Evolutionary conservation across 768 basidiomycete genomes (phyloP), one percentile per base, ranked within the genome.

Genomic region (Phylloporus rhodoxanthus): DNA sequence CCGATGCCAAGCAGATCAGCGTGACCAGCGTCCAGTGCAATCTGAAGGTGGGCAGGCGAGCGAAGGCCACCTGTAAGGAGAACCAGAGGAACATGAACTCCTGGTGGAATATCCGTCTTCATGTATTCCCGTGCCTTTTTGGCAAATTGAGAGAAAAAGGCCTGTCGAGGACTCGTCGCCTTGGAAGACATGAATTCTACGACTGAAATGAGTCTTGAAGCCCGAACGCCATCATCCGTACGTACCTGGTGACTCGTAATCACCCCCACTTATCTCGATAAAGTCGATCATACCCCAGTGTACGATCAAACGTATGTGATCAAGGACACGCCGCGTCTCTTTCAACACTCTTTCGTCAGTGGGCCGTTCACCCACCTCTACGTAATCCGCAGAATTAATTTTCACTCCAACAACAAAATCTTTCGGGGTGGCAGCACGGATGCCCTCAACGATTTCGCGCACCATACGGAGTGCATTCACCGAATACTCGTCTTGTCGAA

Each of bases 201-300:
- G 5, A 46, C 1, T 0, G 17, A 36, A n/a, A 43, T 53, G 20
- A 51, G 50, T 10, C 21, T 23, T 10, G 20, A 4, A 25, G 8
- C 13, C 5, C 21, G 11, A 44, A 15, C 6, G 30, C 39, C 2
- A 17, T 34, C 25, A 5, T 13, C 23, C 2, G 0, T 10, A 57
- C 73, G 15, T 57, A 85, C 90, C 79, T 57, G 87, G 85, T 15
- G 75, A 78, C 59, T 91, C 87, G 56, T 94, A 95, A 61, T 85
- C 83, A 0, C 91, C 91, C 2, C 91, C 91, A 48, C 85, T 89
- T 51, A 95, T 79, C 66, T 95, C 91, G 44, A 95, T 80, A 59
- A 91, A 86, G 64, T 95, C 91, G 5, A 94, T 59, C 15, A 70
- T 67, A 1, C 75, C 75, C 82, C 88, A 89, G 33, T 65, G 62